Percentiles rank a stretch among this genome's conserved stretches.
These are phyloP conservation scores for Hypoxylon sp. DNA, from an alignment of 2,329 filamentous ascomycete genomes.

Conservation along the genomic window DNA sequence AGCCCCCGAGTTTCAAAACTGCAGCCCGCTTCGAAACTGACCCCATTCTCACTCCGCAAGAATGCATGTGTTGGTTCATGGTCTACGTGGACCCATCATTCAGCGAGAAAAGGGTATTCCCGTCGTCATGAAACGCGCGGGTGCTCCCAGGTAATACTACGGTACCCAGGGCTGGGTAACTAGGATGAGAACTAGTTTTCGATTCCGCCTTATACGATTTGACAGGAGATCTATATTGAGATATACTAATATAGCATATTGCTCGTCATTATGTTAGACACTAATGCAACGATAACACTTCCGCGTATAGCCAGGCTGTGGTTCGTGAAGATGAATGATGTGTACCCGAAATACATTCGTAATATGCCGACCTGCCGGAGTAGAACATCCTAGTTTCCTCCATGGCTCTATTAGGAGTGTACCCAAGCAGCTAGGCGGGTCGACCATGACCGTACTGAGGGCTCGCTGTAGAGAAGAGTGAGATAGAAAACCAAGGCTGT, in stretches of 20 bases:
- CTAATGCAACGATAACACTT: neutral
- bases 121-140: constrained; percentile 21
- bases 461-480: neutral
- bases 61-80: constrained; percentile 19
- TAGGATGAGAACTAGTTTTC: neutral
- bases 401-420: neutral
- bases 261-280: neutral
- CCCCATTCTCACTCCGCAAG: constrained; percentile 29
- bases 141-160: constrained; percentile 10
- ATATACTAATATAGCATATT: constrained; percentile 3
- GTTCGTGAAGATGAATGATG: neutral
- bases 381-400: constrained; percentile 5
- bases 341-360: constrained; percentile 3
- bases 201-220: constrained; percentile 1
- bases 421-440: neutral
- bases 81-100: constrained; percentile 14
- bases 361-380: neutral
- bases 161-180: neutral
- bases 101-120: constrained; percentile 13
- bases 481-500: constrained; percentile 1
- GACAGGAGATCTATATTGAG: constrained; percentile 1
- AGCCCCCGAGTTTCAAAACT: constrained; percentile 38
- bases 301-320: neutral
- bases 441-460: neutral
- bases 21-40: constrained; percentile 24